Evolutionary conservation across 768 basidiomycete genomes (phyloP).

Genomic region (Pisolithus tinctorius): DNA sequence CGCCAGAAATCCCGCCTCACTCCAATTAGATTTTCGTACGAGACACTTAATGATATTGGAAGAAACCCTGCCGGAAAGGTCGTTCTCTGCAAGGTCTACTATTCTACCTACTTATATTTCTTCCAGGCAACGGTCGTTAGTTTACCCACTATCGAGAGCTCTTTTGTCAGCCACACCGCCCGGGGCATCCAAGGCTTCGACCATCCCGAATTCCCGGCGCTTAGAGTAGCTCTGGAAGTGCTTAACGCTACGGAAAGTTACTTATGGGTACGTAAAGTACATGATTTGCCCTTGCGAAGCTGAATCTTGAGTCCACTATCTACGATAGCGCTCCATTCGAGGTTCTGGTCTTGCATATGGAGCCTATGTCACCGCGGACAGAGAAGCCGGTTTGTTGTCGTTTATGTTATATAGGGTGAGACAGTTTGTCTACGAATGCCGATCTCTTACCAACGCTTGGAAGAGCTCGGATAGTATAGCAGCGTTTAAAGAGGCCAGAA

Average conservation of each 20-base stretch:
- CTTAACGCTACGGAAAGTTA: slow-evolving; percentile 93
- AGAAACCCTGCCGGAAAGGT: slow-evolving; percentile 68
- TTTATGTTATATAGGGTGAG: slow-evolving; percentile 78
- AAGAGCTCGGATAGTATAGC: slow-evolving; percentile 76
- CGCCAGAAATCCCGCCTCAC: slow-evolving; percentile 46
- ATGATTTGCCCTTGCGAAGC: background rate
- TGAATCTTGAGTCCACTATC: slow-evolving; percentile 4
- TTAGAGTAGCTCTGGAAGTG: slow-evolving; percentile 78
- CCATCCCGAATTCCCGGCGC: slow-evolving; percentile 79
- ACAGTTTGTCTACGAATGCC: slow-evolving; percentile 1
- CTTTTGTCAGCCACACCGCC: slow-evolving; percentile 71
- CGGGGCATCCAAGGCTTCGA: slow-evolving; percentile 75
- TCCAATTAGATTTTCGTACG: slow-evolving; percentile 57
- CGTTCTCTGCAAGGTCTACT: slow-evolving; percentile 1
- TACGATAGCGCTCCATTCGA: slow-evolving; percentile 72
- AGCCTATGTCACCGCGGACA: slow-evolving; percentile 66
- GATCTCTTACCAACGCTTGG: slow-evolving; percentile 3
- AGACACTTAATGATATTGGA: slow-evolving; percentile 73
- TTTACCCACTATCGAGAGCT: slow-evolving; percentile 91
- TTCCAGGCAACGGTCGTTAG: slow-evolving; percentile 76
- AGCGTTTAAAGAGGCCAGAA: slow-evolving; percentile 76
- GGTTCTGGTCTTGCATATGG: slow-evolving; percentile 95
- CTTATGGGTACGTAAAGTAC: slow-evolving; percentile 62
- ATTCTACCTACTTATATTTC: slow-evolving; percentile 2
- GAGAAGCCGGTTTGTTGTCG: slow-evolving; percentile 69